These are phyloP conservation scores for Sindora glabra DNA, from an alignment of 306 rosid genomes.

Conservation along the genomic window DNA sequence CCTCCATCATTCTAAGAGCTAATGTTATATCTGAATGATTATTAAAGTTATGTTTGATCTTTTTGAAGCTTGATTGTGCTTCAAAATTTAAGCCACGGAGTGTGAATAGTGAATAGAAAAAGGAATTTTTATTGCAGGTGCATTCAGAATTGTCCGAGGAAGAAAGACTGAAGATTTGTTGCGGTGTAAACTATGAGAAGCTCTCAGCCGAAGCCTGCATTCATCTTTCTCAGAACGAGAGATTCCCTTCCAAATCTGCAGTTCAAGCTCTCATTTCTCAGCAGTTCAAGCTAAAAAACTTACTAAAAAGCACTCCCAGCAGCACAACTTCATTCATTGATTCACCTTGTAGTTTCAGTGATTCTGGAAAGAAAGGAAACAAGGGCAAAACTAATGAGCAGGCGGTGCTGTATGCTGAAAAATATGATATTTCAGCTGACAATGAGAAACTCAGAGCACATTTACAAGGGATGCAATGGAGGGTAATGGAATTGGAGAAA, in stretches of 20 bases:
- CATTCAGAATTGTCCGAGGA: constrained; percentile 70
- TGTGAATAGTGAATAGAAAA: constrained; percentile 2
- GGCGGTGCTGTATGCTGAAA: constrained; percentile 47
- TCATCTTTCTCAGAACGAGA: constrained; percentile 55
- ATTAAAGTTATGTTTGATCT: background rate
- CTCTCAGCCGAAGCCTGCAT: constrained; percentile 59
- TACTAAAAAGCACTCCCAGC: constrained; percentile 34
- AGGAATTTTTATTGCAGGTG: constrained; percentile 41
- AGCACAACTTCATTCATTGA: constrained; percentile 24
- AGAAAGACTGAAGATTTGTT: constrained; percentile 62
- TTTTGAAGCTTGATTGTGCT: background rate
- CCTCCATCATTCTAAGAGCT: no score
- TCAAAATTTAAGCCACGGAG: background rate
- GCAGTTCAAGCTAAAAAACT: constrained; percentile 55
- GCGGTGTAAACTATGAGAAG: constrained; percentile 62
- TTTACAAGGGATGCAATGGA: constrained; percentile 88
- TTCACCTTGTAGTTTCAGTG: constrained; percentile 30
- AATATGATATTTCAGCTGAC: constrained; percentile 44
- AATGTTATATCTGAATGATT: background rate
- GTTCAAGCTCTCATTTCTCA: constrained; percentile 53
- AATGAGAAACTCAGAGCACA: constrained; percentile 55
- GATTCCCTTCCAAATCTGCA: constrained; percentile 65
- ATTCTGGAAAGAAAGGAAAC: constrained; percentile 23
- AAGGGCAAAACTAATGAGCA: constrained; percentile 43
- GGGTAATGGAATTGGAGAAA: constrained; percentile 85